A percentile compares a stretch with the other conserved stretches of the same genome.
phyloP scores from a whole-genome alignment of 2,329 filamentous ascomycete species.

The Geosmithia flava region DNA sequence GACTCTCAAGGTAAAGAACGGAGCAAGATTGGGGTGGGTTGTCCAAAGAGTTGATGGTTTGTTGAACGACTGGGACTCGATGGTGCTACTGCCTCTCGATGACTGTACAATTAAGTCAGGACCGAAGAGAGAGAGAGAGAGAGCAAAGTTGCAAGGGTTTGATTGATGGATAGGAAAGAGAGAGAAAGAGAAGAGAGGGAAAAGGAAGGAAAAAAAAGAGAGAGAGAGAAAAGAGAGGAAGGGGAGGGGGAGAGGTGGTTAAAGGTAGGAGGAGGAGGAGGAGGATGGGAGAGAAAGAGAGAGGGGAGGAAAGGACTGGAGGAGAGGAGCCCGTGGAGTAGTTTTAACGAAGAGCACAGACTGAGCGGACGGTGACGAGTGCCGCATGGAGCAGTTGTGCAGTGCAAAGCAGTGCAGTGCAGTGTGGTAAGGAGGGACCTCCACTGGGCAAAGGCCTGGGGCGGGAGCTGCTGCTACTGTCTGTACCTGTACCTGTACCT shows the following conservation, averaged over 20 bases:
- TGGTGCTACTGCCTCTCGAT: background rate
- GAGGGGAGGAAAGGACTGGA: slow-evolving; percentile 43
- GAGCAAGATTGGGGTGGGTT: background rate
- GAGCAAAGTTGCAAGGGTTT: slow-evolving; percentile 33
- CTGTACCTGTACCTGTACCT: too few relatives aligned
- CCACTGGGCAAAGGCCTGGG: too few relatives aligned
- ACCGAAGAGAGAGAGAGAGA: slow-evolving; percentile 31
- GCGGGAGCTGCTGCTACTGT: too few relatives aligned
- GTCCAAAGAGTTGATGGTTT: background rate
- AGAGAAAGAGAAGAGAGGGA: slow-evolving; percentile 19
- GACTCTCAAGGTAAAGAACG: background rate
- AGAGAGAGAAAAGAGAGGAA: slow-evolving; percentile 17
- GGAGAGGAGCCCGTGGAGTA: slow-evolving; percentile 24
- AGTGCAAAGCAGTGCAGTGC: background rate
- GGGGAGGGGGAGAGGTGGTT: slow-evolving; percentile 24
- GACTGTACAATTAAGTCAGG: slow-evolving; percentile 21
- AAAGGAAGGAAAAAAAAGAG: slow-evolving; percentile 14
- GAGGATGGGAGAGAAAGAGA: slow-evolving; percentile 25
- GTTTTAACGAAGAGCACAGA: slow-evolving; percentile 20
- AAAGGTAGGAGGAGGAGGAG: slow-evolving; percentile 33
- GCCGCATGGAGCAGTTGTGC: background rate
- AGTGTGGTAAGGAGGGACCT: background rate
- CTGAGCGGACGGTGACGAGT: background rate
- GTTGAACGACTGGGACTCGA: background rate
- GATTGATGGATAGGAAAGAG: slow-evolving; percentile 38